phyloP scores from a whole-genome alignment of 129 eudicot species.

The Pseudognaphalium luteoalbum region DNA sequence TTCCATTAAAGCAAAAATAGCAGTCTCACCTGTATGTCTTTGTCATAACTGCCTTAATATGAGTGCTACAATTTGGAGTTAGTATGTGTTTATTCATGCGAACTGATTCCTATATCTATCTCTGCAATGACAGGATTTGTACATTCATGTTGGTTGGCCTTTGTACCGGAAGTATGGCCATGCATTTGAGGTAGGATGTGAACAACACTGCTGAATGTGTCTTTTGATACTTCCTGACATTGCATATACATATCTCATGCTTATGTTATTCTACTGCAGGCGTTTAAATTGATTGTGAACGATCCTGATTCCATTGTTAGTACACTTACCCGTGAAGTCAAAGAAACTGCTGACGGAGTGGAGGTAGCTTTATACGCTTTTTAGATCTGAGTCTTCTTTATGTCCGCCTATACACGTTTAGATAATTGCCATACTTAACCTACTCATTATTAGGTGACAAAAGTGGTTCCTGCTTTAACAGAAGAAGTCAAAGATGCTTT shows the following conservation, averaged over 20 bases:
- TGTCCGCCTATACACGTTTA: not conserved
- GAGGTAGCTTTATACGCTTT: slow-evolving; percentile 59
- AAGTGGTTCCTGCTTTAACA: slow-evolving; percentile 81
- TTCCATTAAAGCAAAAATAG: not conserved
- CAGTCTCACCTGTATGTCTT: not conserved
- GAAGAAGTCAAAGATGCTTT: slow-evolving; percentile 84
- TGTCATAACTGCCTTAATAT: not conserved
- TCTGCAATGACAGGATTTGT: slow-evolving; percentile 63
- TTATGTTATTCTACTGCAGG: slow-evolving; percentile 44
- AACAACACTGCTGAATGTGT: not conserved
- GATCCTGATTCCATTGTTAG: slow-evolving; percentile 88
- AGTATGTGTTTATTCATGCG: not conserved
- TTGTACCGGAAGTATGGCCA: slow-evolving; percentile 88
- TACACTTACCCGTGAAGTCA: slow-evolving; percentile 82
- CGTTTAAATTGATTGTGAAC: slow-evolving; percentile 73
- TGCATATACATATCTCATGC: slow-evolving; percentile 4
- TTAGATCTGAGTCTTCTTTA: slow-evolving; percentile 10
- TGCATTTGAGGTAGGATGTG: slow-evolving; percentile 80
- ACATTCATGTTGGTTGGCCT: slow-evolving; percentile 93
- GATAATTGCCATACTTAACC: not conserved
- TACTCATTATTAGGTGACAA: slow-evolving; percentile 58
- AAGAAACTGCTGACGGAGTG: slow-evolving; percentile 78
- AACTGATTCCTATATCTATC: slow-evolving; percentile 21
- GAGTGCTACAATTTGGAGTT: not conserved
- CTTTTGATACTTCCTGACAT: not conserved